Conservation (phyloP, 768 basidiomycete species). For the Termitomyces sp. region DNA sequence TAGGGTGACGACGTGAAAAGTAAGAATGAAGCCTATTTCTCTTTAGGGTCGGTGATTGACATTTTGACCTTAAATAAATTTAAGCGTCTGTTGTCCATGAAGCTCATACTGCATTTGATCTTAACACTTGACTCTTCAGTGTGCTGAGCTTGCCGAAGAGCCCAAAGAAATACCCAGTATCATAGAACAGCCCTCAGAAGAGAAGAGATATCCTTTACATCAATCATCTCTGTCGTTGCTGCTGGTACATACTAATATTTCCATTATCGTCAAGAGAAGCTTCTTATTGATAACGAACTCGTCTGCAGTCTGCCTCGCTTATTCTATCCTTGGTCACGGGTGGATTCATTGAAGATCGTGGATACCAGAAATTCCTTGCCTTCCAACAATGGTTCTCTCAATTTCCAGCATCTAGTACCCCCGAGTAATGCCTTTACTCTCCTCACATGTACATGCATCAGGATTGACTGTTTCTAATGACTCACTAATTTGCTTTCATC, state of each 20-base stretch:
- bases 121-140: constrained; percentile 45
- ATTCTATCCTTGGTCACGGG: constrained; percentile 43
- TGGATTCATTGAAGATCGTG: constrained; percentile 42
- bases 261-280: not conserved
- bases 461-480: not conserved
- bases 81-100: constrained; percentile 45
- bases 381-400: constrained; percentile 34
- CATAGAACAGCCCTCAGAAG: constrained; percentile 6
- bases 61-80: not conserved
- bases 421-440: constrained; percentile 2
- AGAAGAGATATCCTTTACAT: constrained; percentile 27
- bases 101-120: constrained; percentile 43
- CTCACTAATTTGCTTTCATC: not conserved
- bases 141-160: constrained; percentile 15
- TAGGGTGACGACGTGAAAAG: constrained; percentile 38
- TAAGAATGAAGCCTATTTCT: constrained; percentile 13
- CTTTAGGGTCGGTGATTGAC: not conserved
- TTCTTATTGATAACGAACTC: constrained; percentile 1
- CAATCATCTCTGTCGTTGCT: constrained; percentile 31
- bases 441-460: not conserved
- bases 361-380: constrained; percentile 42
- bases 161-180: constrained; percentile 12
- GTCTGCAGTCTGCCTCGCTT: constrained; percentile 39
- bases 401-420: constrained; percentile 1
- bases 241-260: constrained; percentile 30